Conservation (phyloP, 495 filamentous ascomycete species). For the Penicillium alfredii region DNA sequence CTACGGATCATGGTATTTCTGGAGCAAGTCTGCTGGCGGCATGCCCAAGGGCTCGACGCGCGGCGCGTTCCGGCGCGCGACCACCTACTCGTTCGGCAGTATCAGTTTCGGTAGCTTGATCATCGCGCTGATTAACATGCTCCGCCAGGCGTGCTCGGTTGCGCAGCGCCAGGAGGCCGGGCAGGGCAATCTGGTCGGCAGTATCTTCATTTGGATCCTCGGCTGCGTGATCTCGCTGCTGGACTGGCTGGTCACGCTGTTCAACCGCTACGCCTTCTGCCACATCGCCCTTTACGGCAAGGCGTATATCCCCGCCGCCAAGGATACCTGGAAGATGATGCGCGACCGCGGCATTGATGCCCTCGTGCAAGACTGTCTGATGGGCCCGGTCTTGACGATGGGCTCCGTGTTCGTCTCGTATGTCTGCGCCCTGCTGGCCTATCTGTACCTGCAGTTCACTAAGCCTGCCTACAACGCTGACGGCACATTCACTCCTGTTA, state of each 20-base stretch:
- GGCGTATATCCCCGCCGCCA: slow-evolving; percentile 74
- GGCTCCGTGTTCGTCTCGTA: slow-evolving; percentile 79
- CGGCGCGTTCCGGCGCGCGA: slow-evolving; percentile 62
- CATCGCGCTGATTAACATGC: slow-evolving; percentile 79
- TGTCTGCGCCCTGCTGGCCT: slow-evolving; percentile 71
- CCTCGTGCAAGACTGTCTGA: slow-evolving; percentile 82
- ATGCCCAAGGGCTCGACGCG: slow-evolving; percentile 72
- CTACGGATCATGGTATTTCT: slow-evolving; percentile 93
- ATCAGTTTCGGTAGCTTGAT: slow-evolving; percentile 81
- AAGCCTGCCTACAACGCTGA: slow-evolving; percentile 67
- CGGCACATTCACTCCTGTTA: slow-evolving; percentile 65
- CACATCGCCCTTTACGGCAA: slow-evolving; percentile 92
- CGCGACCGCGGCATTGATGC: slow-evolving; percentile 87
- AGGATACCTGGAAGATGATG: slow-evolving; percentile 86
- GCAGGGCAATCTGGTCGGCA: slow-evolving; percentile 63
- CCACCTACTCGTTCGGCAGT: slow-evolving; percentile 88
- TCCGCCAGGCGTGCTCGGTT: slow-evolving; percentile 70
- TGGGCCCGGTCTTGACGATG: slow-evolving; percentile 85
- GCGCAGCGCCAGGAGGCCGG: slow-evolving; percentile 58
- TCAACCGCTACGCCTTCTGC: slow-evolving; percentile 78
- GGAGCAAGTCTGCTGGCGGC: slow-evolving; percentile 49
- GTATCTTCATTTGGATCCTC: slow-evolving; percentile 63
- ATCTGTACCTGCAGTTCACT: slow-evolving; percentile 78
- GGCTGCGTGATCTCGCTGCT: slow-evolving; percentile 70
- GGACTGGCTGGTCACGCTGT: slow-evolving; percentile 72